Conservation (phyloP, 2,329 filamentous ascomycete genomes). For the Rachicladosporium sp. region DNA sequence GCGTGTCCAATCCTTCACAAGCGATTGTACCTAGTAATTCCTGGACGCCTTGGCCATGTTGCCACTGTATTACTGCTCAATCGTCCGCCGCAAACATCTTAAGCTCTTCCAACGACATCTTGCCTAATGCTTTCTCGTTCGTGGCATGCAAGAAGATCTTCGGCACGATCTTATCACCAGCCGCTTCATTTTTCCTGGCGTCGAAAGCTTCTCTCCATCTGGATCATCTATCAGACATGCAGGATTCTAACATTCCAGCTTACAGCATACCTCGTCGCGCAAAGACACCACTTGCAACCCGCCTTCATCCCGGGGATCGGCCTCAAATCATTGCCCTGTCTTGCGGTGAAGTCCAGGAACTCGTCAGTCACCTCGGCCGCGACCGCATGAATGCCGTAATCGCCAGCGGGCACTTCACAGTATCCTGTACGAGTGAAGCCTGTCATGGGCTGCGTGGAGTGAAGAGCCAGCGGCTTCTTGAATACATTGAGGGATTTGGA, state of each 20-base stretch:
- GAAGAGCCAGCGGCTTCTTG: conserved; percentile 44
- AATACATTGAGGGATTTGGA: conserved; percentile 36
- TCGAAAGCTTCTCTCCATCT: conserved; percentile 42
- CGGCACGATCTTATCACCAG: conserved; percentile 33
- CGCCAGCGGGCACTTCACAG: conserved; percentile 42
- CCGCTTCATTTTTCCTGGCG: conserved; percentile 34
- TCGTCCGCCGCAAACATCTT: too few relatives aligned
- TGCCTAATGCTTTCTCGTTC: conserved; percentile 39
- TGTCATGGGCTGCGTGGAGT: conserved; percentile 46
- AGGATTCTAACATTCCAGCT: neutral
- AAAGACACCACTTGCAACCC: conserved; percentile 53
- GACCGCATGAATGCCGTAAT: conserved; percentile 49
- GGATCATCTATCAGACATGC: neutral
- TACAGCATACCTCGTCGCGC: conserved; percentile 41
- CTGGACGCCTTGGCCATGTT: too few relatives aligned
- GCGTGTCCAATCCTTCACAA: too few relatives aligned
- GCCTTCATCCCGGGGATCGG: conserved; percentile 38
- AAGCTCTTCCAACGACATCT: conserved; percentile 37
- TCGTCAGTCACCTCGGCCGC: conserved; percentile 46
- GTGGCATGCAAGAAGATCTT: conserved; percentile 41
- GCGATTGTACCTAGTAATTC: too few relatives aligned
- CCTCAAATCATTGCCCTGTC: conserved; percentile 47
- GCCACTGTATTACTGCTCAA: too few relatives aligned
- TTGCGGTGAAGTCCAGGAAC: conserved; percentile 50
- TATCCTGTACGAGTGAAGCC: conserved; percentile 51